Conservation (phyloP, 495 filamentous ascomycete genomes). For the Bacidia gigantensis region DNA sequence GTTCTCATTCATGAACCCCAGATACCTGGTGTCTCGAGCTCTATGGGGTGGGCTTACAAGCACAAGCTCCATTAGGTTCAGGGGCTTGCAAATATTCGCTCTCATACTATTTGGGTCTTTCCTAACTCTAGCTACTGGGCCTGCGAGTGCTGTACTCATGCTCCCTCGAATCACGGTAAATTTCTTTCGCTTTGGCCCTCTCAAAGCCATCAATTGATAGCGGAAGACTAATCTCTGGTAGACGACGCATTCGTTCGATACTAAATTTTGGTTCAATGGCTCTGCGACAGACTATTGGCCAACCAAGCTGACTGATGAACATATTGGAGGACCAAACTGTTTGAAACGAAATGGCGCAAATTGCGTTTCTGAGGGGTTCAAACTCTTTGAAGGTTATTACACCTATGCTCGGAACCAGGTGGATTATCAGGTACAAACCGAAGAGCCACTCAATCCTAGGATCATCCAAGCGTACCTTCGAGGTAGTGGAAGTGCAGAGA, state of each 20-base stretch:
- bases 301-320: background rate
- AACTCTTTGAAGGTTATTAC: background rate
- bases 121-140: conserved; percentile 4
- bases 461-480: conserved; percentile 3
- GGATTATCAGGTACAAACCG: background rate
- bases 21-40: conserved; percentile 10
- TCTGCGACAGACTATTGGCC: conserved; percentile 6
- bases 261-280: conserved; percentile 7
- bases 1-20: conserved; percentile 3
- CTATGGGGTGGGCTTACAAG: conserved; percentile 1
- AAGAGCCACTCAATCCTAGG: background rate
- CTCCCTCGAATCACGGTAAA: conserved; percentile 8
- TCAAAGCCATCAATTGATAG: too few species aligned
- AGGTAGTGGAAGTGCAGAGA: background rate
- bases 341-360: background rate
- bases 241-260: conserved; percentile 3
- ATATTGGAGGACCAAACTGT: conserved; percentile 5
- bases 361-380: background rate
- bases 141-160: conserved; percentile 13
- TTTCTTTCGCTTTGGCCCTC: background rate
- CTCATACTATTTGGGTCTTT: conserved; percentile 4
- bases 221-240: background rate
- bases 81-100: background rate
- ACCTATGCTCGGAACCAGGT: background rate
- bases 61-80: background rate